Base-by-base conservation (phyloP, 2,329 filamentous ascomycete species). In the Cladosporium sp. region DNA sequence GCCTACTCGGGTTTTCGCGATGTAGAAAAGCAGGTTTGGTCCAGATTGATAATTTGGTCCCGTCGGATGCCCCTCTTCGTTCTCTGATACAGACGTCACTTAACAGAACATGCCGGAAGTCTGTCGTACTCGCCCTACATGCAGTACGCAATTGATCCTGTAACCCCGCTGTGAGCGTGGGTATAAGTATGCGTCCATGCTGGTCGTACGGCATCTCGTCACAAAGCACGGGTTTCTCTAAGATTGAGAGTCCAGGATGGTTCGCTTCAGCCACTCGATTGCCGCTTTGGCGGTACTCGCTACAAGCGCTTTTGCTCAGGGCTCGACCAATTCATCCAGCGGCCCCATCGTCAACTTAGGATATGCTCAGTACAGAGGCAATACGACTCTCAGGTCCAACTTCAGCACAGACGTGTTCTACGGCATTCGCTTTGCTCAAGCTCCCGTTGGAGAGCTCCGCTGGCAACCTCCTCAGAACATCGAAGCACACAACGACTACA, bases 401-500 rank as follows among this genome's bases (percentile, higher is more conserved):
- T 52, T 52, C 49, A 58, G 56, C 38, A 45, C 40, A 14, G 49
- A 58, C 7, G 47, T 58, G 3, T 52, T 36, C 19, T 58, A 55
- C 22, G 66, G 66, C 39, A 61, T 70, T 19, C 67, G 62, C 1
- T 73, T 67, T 55, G 70, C 72, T 7, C 61, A 65, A 19, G 55
- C 66, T 15, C 72, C 72, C 1, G 57, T 65, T 5, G 71, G 68
- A 2, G 15, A 65, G 6, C 64, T 71, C 5, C 65, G 72, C 3
- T 74, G 71, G 70, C 66, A 67, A 55, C 63, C 67, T 20, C 69
- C 72, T 1, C 42, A 59, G 7, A 63, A 67, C 6, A 72, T 73
- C 52, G 66, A 68, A 51, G 25, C 22, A 8, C 60, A 61, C 19
- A 67, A 63, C 50, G 56, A 59, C 15, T 67, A 64, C 55, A 59